phyloP scores from a whole-genome alignment of 1,284 basidiomycete species.

The Pseudozyma tsukubaensis region DNA sequence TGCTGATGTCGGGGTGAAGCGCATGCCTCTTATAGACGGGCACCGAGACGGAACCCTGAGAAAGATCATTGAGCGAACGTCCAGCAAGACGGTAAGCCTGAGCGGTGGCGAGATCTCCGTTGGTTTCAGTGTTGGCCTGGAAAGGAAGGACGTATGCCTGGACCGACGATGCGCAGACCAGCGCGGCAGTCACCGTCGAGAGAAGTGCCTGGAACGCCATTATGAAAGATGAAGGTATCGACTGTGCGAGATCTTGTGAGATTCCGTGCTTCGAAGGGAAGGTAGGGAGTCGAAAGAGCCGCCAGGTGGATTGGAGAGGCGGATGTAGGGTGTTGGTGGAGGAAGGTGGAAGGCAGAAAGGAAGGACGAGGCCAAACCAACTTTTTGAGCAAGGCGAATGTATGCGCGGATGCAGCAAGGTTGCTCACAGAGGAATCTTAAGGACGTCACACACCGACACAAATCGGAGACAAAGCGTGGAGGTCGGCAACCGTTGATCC shows the following conservation, averaged over 20 bases:
- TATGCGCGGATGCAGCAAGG: no score
- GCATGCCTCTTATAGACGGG: constrained; percentile 43
- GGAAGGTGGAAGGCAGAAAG: not conserved
- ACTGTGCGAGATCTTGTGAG: no score
- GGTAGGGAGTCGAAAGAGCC: not conserved
- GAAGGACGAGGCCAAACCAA: not conserved
- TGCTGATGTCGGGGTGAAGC: constrained; percentile 36
- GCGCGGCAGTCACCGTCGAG: constrained; percentile 31
- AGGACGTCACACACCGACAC: no score
- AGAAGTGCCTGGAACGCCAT: constrained; percentile 36
- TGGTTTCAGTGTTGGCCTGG: constrained; percentile 17
- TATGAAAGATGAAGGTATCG: constrained; percentile 3
- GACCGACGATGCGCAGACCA: constrained; percentile 35
- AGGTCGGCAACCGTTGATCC: constrained; percentile 7
- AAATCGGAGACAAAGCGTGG: constrained; percentile 17
- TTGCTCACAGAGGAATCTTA: no score
- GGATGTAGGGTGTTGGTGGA: constrained; percentile 1
- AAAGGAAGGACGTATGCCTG: constrained; percentile 39
- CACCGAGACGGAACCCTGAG: constrained; percentile 34
- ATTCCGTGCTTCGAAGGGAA: no score
- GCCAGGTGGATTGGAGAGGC: not conserved
- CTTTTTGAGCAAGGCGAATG: no score
- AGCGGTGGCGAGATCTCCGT: constrained; percentile 29
- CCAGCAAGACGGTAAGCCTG: constrained; percentile 24
- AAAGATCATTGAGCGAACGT: constrained; percentile 28